These are phyloP conservation scores for Globisporangium solare DNA, from an alignment of 352 stramenopile species.

Conservation along the genomic window DNA sequence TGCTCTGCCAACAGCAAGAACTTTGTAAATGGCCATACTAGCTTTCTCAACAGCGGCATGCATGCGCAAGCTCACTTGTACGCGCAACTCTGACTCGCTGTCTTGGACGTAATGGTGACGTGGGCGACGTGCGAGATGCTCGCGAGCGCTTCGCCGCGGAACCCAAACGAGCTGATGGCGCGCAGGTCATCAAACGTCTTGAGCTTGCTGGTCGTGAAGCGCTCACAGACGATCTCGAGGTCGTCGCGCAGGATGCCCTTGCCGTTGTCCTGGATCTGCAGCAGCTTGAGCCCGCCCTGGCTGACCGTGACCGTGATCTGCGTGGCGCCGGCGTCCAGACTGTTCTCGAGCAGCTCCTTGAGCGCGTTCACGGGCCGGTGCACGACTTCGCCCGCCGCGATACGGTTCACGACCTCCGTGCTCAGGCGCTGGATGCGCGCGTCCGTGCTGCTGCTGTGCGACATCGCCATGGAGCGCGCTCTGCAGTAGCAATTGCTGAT, in stretches of 20 bases:
- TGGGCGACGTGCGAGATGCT: slow-evolving; percentile 95
- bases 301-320: slow-evolving; percentile 73
- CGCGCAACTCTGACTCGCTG: slow-evolving; percentile 60
- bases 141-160: slow-evolving; percentile 97
- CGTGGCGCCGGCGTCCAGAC: slow-evolving; percentile 92
- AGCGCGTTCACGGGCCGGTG: slow-evolving; percentile 92
- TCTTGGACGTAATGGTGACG: slow-evolving; percentile 89
- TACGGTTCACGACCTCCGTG: slow-evolving; percentile 93
- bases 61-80: slow-evolving; percentile 50
- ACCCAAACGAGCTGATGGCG: slow-evolving; percentile 95
- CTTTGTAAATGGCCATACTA: too few species aligned
- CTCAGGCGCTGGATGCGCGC: slow-evolving; percentile 84
- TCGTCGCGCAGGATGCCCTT: slow-evolving; percentile 90
- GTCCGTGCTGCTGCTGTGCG: background rate
- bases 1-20: slow-evolving; percentile 56
- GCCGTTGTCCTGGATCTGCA: slow-evolving; percentile 96
- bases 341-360: slow-evolving; percentile 99
- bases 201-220: slow-evolving; percentile 98
- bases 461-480: background rate
- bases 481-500: background rate
- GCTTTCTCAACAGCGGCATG: background rate
- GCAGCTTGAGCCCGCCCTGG: slow-evolving; percentile 89
- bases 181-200: slow-evolving; percentile 93
- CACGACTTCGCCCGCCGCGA: slow-evolving; percentile 94
- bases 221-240: slow-evolving; percentile 94